These are phyloP conservation scores for Suhomyces terraborum DNA, from an alignment of 1,139 yeast genomes.

Conservation along the genomic window DNA sequence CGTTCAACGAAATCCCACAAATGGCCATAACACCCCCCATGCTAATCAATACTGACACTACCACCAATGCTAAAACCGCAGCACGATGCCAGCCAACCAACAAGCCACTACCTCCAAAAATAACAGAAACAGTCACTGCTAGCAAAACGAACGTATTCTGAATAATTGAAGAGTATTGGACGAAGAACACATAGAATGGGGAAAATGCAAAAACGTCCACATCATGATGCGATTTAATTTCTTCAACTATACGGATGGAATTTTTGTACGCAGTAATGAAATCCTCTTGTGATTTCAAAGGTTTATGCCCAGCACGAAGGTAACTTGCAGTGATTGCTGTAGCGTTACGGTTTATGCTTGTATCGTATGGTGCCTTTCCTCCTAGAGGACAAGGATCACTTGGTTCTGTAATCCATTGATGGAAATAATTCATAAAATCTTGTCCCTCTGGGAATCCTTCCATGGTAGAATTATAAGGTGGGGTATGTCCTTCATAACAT, in stretches of 20 bases:
- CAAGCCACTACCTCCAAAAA: slow-evolving; percentile 55
- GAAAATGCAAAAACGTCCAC: slow-evolving; percentile 83
- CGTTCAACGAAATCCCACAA: slow-evolving; percentile 79
- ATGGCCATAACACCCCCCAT: slow-evolving; percentile 80
- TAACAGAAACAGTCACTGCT: slow-evolving; percentile 54
- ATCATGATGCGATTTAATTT: slow-evolving; percentile 43
- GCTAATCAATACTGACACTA: slow-evolving; percentile 64
- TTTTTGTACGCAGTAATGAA: slow-evolving; percentile 79
- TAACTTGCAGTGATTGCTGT: slow-evolving; percentile 55
- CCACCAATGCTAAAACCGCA: slow-evolving; percentile 55
- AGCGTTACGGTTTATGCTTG: slow-evolving; percentile 51
- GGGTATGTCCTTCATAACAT: slow-evolving; percentile 60
- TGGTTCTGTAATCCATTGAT: slow-evolving; percentile 80
- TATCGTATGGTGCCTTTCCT: slow-evolving; percentile 88
- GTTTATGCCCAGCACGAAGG: slow-evolving; percentile 79
- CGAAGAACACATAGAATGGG: slow-evolving; percentile 89
- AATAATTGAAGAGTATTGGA: slow-evolving; percentile 74
- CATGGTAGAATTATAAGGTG: slow-evolving; percentile 74
- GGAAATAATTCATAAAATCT: slow-evolving; percentile 71
- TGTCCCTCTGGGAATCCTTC: slow-evolving; percentile 78
- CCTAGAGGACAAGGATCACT: slow-evolving; percentile 95
- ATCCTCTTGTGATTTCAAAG: slow-evolving; percentile 80
- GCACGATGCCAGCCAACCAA: slow-evolving; percentile 71
- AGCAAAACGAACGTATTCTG: slow-evolving; percentile 58
- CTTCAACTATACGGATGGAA: slow-evolving; percentile 67